A percentile compares a stretch with the other conserved stretches of the same genome.
These are phyloP conservation scores for Didymella sp. DNA, from an alignment of 2,329 filamentous ascomycete species.

Conservation along the genomic window DNA sequence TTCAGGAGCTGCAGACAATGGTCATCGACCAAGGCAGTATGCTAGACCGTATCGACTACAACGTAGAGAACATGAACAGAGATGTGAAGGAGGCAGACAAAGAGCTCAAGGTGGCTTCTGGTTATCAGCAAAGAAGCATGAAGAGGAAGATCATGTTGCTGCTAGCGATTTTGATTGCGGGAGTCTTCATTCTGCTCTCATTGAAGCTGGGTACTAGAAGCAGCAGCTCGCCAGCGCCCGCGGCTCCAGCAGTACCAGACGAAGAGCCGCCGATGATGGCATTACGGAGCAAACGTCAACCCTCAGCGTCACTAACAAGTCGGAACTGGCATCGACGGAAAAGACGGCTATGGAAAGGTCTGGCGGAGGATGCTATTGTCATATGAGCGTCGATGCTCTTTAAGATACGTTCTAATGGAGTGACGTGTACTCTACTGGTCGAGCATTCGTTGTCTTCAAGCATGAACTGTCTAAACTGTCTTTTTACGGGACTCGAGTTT, in stretches of 20 bases:
- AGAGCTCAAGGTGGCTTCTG: constrained; percentile 84
- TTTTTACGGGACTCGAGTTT: background rate
- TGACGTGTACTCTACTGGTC: background rate
- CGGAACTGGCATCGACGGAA: constrained; percentile 47
- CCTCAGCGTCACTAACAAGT: constrained; percentile 26
- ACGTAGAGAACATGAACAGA: constrained; percentile 92
- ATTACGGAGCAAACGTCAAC: constrained; percentile 26
- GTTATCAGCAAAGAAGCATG: constrained; percentile 85
- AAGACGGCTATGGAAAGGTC: constrained; percentile 41
- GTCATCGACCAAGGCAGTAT: constrained; percentile 64
- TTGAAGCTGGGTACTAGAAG: constrained; percentile 71
- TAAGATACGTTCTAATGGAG: constrained; percentile 25
- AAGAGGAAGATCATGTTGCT: constrained; percentile 94
- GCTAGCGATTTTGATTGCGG: constrained; percentile 82
- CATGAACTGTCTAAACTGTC: background rate
- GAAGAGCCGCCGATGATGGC: constrained; percentile 29
- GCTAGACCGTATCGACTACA: constrained; percentile 71
- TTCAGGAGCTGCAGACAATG: constrained; percentile 95
- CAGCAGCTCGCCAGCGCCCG: constrained; percentile 24
- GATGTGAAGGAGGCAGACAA: constrained; percentile 94
- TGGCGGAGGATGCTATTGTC: constrained; percentile 21
- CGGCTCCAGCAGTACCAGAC: constrained; percentile 26
- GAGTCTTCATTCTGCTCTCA: constrained; percentile 84
- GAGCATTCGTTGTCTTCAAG: background rate
- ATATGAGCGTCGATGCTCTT: constrained; percentile 9